A percentile compares a stretch with the other conserved stretches of the same genome.
These are phyloP conservation scores for Fusarium fracticaudum DNA, from an alignment of 2,329 filamentous ascomycete genomes.

Conservation along the genomic window DNA sequence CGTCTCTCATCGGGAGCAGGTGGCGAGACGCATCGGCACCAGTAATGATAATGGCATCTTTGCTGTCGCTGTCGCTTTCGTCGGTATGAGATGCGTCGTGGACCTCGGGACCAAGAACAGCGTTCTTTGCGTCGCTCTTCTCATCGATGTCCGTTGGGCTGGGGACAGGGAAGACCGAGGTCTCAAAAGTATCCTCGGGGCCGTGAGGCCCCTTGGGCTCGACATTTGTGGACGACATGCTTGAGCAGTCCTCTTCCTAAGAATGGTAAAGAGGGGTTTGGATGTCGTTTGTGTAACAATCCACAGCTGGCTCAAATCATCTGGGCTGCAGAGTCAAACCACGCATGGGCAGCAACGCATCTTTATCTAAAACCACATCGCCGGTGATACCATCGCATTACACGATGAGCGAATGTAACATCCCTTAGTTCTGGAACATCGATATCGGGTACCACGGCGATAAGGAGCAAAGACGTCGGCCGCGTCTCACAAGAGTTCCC, in stretches of 20 bases:
- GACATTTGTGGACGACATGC: background rate
- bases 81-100: conserved; percentile 17
- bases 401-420: conserved; percentile 16
- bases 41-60: conserved; percentile 60
- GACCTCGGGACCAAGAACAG: background rate
- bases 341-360: background rate
- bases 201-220: conserved; percentile 15
- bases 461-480: background rate
- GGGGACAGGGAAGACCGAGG: conserved; percentile 30
- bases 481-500: background rate
- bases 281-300: conserved; percentile 1
- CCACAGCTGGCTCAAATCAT: background rate
- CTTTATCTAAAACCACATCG: conserved; percentile 9
- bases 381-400: conserved; percentile 8
- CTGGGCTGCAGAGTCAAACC: background rate
- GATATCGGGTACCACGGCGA: background rate
- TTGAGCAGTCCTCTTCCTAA: background rate
- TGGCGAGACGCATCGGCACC: conserved; percentile 61
- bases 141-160: conserved; percentile 21
- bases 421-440: background rate
- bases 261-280: background rate
- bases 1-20: conserved; percentile 62
- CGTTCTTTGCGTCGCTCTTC: conserved; percentile 16
- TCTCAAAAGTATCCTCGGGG: conserved; percentile 2
- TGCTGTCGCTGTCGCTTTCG: conserved; percentile 49